These are phyloP conservation scores for Platanthera guangdongensis DNA, from an alignment of 106 monocot genomes.

Conservation along the genomic window DNA sequence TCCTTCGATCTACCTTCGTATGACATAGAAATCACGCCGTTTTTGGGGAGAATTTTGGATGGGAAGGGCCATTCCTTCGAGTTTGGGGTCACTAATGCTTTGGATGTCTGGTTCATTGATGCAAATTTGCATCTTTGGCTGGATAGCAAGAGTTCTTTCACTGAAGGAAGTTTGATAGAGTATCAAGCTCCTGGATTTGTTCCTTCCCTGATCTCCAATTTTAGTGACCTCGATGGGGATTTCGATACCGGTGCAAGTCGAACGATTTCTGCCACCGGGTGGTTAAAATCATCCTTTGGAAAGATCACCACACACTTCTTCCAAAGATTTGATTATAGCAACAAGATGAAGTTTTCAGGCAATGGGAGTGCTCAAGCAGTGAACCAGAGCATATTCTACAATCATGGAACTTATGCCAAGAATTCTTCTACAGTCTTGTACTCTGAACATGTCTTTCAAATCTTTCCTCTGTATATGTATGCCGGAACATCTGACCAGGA, in stretches of 20 bases:
- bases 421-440: constrained; percentile 28
- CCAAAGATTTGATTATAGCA: constrained; percentile 46
- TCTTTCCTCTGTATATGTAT: constrained; percentile 57
- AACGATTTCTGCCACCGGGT: constrained; percentile 54
- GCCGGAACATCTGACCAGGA: constrained; percentile 28
- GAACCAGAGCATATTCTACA: constrained; percentile 68
- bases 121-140: constrained; percentile 98
- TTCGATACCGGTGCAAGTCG: constrained; percentile 46
- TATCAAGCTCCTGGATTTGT: constrained; percentile 25
- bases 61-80: constrained; percentile 56
- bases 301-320: constrained; percentile 72
- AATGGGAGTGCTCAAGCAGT: constrained; percentile 53
- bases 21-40: constrained; percentile 77
- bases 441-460: constrained; percentile 45
- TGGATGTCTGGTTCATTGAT: constrained; percentile 66
- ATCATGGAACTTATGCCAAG: constrained; percentile 36
- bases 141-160: constrained; percentile 37
- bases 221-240: constrained; percentile 58
- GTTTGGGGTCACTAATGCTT: constrained; percentile 56
- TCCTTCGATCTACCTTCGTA: constrained; percentile 77
- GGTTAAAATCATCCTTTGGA: constrained; percentile 82
- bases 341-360: constrained; percentile 37
- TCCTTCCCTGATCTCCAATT: constrained; percentile 29
- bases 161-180: constrained; percentile 47
- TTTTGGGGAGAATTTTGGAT: constrained; percentile 60